These are phyloP conservation scores for Acer campestre DNA, from an alignment of 345 rosid species.

Conservation along the genomic window DNA sequence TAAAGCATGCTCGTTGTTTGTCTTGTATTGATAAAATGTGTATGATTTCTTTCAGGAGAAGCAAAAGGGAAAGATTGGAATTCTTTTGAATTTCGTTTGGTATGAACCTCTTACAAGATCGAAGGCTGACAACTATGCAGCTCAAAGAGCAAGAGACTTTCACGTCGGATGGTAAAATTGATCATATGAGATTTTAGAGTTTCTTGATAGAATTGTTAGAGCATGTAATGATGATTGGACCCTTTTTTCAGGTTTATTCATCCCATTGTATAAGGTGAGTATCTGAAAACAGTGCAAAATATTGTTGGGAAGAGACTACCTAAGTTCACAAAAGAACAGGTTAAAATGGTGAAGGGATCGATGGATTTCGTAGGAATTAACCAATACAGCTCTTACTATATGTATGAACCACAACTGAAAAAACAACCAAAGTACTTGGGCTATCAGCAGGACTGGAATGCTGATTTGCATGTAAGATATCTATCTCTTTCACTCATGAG, in stretches of 20 bases:
- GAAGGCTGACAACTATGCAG: constrained; percentile 82
- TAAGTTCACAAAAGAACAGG: constrained; percentile 72
- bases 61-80: constrained; percentile 91
- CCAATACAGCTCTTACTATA: constrained; percentile 84
- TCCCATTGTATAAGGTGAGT: constrained; percentile 88
- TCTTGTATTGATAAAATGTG: background rate
- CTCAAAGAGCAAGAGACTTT: constrained; percentile 96
- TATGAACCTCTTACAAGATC: constrained; percentile 92
- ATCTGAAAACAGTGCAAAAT: constrained; percentile 82
- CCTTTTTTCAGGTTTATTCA: constrained; percentile 69
- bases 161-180: constrained; percentile 82
- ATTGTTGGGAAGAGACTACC: constrained; percentile 84
- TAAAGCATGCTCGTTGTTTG: background rate
- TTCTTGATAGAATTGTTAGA: background rate
- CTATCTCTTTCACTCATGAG: background rate
- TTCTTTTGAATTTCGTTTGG: constrained; percentile 90
- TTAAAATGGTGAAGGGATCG: constrained; percentile 87
- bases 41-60: constrained; percentile 42
- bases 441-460: constrained; percentile 95
- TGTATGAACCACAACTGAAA: constrained; percentile 51
- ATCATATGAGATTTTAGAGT: background rate
- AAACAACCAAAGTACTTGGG: constrained; percentile 53
- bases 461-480: constrained; percentile 68
- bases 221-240: constrained; percentile 2
- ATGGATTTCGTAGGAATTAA: constrained; percentile 90